phyloP scores from a whole-genome alignment of 371 early-diverging fungal genomes.

The Apophysomyces sp. region DNA sequence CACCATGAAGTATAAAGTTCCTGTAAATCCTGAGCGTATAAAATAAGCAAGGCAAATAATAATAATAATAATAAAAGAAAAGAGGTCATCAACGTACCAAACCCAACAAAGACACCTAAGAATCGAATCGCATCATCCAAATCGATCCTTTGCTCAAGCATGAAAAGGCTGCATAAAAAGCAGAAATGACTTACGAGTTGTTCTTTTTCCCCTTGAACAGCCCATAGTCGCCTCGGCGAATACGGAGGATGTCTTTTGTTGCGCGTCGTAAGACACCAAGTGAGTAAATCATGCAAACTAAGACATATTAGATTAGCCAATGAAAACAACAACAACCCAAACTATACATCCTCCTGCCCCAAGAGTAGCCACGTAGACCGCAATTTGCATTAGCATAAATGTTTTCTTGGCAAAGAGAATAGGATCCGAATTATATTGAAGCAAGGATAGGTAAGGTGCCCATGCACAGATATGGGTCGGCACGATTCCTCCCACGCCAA shows the following conservation, averaged over 20 bases:
- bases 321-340: neutral
- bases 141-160: slow-evolving; percentile 40
- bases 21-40: slow-evolving; percentile 43
- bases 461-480: slow-evolving; percentile 39
- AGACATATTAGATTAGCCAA: neutral
- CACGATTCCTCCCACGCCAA: slow-evolving; percentile 46
- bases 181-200: slow-evolving; percentile 24
- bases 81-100: slow-evolving; percentile 22
- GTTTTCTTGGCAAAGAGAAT: slow-evolving; percentile 36
- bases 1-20: slow-evolving; percentile 46
- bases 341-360: slow-evolving; percentile 42
- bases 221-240: slow-evolving; percentile 44
- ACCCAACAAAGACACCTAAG: slow-evolving; percentile 46
- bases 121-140: slow-evolving; percentile 51
- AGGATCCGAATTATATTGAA: slow-evolving; percentile 37
- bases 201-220: slow-evolving; percentile 48
- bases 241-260: slow-evolving; percentile 41
- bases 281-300: slow-evolving; percentile 41
- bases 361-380: slow-evolving; percentile 32
- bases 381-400: slow-evolving; percentile 34
- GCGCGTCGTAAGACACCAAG: slow-evolving; percentile 43
- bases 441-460: slow-evolving; percentile 37
- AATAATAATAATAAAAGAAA: neutral
- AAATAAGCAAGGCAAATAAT: neutral
- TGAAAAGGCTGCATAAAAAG: neutral